phyloP scores from a whole-genome alignment of 345 rosid genomes.

The Linum usitatissimum region DNA sequence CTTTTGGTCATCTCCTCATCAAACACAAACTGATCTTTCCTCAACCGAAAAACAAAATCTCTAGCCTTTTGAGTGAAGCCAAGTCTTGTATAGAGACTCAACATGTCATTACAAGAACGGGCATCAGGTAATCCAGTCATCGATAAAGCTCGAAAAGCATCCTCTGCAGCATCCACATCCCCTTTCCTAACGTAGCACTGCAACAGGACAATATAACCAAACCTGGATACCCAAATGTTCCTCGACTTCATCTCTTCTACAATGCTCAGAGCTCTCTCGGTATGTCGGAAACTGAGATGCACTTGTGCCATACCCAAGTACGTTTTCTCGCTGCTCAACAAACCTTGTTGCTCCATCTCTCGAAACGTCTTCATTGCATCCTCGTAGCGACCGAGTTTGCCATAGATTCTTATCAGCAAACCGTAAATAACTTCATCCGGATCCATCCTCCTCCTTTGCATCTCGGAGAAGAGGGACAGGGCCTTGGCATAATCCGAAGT shows the following conservation, averaged over 20 bases:
- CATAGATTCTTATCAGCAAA: conserved; percentile 77
- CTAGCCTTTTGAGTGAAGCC: conserved; percentile 44
- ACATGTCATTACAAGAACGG: conserved; percentile 72
- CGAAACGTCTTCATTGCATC: conserved; percentile 65
- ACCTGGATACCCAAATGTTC: conserved; percentile 59
- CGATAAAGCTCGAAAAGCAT: conserved; percentile 50
- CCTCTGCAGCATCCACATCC: conserved; percentile 63
- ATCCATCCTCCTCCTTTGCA: conserved; percentile 48
- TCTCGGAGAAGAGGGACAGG: conserved; percentile 70
- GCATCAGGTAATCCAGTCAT: conserved; percentile 67
- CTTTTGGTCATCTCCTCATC: conserved; percentile 50
- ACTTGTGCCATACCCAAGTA: conserved; percentile 91
- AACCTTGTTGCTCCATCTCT: conserved; percentile 47
- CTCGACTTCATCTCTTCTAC: conserved; percentile 59
- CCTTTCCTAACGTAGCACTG: conserved; percentile 61
- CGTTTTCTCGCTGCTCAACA: conserved; percentile 71
- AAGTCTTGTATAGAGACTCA: conserved; percentile 45
- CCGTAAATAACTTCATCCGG: conserved; percentile 90
- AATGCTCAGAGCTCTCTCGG: conserved; percentile 48
- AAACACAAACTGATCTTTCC: conserved; percentile 37
- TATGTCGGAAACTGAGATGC: conserved; percentile 51
- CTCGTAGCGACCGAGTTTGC: conserved; percentile 71
- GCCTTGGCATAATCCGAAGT: conserved; percentile 68
- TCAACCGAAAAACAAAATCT: conserved; percentile 42
- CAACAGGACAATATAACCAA: conserved; percentile 68